Evolutionary conservation across 805 yeast species (phyloP).

Genomic region (Yamadazyma phyllophila): DNA sequence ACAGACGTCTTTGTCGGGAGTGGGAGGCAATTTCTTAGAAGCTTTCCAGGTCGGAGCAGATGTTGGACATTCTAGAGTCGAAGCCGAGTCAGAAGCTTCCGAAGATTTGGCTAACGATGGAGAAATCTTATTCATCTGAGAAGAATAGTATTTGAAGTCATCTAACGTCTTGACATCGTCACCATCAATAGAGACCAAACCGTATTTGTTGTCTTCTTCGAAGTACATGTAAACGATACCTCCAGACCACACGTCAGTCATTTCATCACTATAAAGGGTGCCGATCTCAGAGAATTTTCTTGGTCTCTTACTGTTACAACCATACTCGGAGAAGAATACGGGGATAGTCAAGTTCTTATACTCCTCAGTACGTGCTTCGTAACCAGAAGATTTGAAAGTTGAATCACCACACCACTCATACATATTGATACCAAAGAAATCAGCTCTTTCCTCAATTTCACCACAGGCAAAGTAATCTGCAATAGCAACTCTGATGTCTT

Average conservation of each 20-base stretch:
- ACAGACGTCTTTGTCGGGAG: conserved; percentile 66
- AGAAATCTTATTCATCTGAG: conserved; percentile 33
- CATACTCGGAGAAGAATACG: conserved; percentile 83
- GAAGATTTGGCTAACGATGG: conserved; percentile 41
- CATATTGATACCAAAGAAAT: conserved; percentile 83
- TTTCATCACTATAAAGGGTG: conserved; percentile 60
- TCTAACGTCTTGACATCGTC: conserved; percentile 55
- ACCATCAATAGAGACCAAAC: conserved; percentile 59
- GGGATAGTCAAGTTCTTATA: conserved; percentile 75
- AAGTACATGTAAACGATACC: conserved; percentile 92
- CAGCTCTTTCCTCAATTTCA: conserved; percentile 57
- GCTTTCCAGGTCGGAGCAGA: conserved; percentile 59
- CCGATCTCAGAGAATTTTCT: conserved; percentile 75
- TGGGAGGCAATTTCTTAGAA: conserved; percentile 69
- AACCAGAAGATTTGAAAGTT: conserved; percentile 61
- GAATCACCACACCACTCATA: conserved; percentile 85
- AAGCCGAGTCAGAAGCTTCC: conserved; percentile 28
- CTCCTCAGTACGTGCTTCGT: conserved; percentile 66
- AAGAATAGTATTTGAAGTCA: conserved; percentile 50
- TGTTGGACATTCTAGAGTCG: conserved; percentile 73
- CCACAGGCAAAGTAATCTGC: conserved; percentile 91
- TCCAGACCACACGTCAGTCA: conserved; percentile 93
- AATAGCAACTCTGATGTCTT: conserved; percentile 69
- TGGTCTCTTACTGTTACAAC: conserved; percentile 74
- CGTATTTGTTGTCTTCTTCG: conserved; percentile 80